Evolutionary conservation across 345 rosid genomes (phyloP), one percentile per base, ranked within the genome.

Genomic region (Brassica rapa): DNA sequence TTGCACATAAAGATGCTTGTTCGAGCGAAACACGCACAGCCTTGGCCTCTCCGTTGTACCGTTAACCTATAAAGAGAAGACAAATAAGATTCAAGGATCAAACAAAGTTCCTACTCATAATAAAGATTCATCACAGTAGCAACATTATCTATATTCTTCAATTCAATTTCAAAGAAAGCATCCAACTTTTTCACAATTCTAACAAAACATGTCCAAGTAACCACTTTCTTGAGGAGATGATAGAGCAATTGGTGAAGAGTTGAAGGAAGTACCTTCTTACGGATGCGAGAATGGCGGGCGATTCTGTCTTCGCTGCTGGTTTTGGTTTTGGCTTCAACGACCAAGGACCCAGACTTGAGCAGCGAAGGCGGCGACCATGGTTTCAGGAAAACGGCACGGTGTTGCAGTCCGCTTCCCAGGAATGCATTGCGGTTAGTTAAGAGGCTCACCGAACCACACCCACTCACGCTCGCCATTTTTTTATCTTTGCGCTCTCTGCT

Each of bases 31-130:
- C 4, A 95, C 93, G 21, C 88, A 81, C 5, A 95, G 70, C 78
- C 98, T 85, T 46, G 98, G 98, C 87, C 98, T 91, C 71, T 92
- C 98, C 1, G 88, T 75, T 23, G 94, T 92, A 32, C 98, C 98
- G 24, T 89, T 82, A 77, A 92, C 86, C 97, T 92, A 83, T 69
- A n/a, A n/a, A n/a, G 62, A 5, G 14, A 21, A 57, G 8, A 57
- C 35, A 23, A 12, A 32, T 25, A 51, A 51, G 41, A 51, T n/a
- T 4, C 11, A 55, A 6, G 10, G 11, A 55, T 46, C 12, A 72
- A 46, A 23, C 51, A 25, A 24, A 77, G 5, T 56, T 56, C 8
- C 62, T 24, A 57, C 6, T 57, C 49, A 41, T 41, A 41, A 37
- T 10, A 62, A 62, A 12, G 11, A 61, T 27, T 41, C 39, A 4